Evolutionary conservation across 169 alveolate genomes (phyloP), one percentile per base, ranked within the genome.

Genomic region (Besnoitia besnoiti): DNA sequence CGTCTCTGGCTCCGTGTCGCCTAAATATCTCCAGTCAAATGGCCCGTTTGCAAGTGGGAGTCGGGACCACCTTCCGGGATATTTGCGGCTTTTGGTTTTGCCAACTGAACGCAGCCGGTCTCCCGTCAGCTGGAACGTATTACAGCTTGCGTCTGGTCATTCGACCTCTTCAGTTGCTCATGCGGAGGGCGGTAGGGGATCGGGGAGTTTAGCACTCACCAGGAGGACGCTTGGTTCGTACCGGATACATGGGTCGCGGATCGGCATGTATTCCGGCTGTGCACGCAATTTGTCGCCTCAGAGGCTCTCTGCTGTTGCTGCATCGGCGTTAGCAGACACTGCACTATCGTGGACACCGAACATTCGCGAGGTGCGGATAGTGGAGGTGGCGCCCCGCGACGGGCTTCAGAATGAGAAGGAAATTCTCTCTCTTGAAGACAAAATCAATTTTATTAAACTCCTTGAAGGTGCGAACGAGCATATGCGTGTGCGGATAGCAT

Each of bases 341-440:
- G 35, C n/a, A 55, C 73, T n/a, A n/a, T n/a, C n/a, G n/a, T n/a
- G n/a, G 73, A 21, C 73, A 55, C n/a, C 16, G 33, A 67, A n/a
- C 47, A 67, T 37, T 27, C 44, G 88, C 10, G 19, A 87, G 19
- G 97, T 96, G 16, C 95, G 95, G 89, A 92, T 97, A 30, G 97
- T 96, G 40, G 98, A 97, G 80, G 96, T 97, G 50, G 97, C 97
- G 33, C 97, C 98, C 16, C 91, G 98, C 82, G 98, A 97, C 91
- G 98, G 98, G 44, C 95, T 97, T 7, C 93, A 96, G 93, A 96
- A 95, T 93, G 98, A 96, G 90, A 93, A 94, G 89, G 67, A 80
- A 21, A 76, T 93, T 30, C 95, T 97, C 42, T 90, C 95, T 3
- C 85, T 96, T 50, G 95, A 89, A 8, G 90, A 89, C 30, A 97